Evolutionary conservation across 1,284 basidiomycete genomes (phyloP).

Genomic region (Cutaneotrichosporon sp.): DNA sequence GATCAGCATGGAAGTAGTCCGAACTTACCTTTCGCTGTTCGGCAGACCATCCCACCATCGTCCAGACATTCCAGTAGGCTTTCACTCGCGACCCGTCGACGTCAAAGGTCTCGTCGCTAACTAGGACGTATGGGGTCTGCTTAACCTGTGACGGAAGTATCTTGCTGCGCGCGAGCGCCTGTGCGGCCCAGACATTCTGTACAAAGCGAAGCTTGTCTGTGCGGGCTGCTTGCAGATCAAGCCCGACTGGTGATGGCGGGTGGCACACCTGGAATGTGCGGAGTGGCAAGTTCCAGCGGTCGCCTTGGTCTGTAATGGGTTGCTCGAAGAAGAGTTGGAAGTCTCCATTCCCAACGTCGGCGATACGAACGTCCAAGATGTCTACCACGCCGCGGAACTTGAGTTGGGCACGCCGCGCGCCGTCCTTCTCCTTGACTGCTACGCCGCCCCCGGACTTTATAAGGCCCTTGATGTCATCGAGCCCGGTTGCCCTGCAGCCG

Average conservation of each 20-base stretch:
- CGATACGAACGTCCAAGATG: slow-evolving; percentile 75
- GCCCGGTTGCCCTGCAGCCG: slow-evolving; percentile 71
- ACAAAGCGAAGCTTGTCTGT: slow-evolving; percentile 77
- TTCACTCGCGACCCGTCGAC: slow-evolving; percentile 16
- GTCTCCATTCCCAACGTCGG: slow-evolving; percentile 80
- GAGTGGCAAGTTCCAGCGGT: slow-evolving; percentile 79
- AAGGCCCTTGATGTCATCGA: slow-evolving; percentile 79
- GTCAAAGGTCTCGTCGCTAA: slow-evolving; percentile 60
- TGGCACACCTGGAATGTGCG: slow-evolving; percentile 70
- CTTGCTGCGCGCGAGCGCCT: slow-evolving; percentile 71
- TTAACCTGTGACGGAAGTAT: slow-evolving; percentile 45
- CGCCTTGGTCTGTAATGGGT: slow-evolving; percentile 73
- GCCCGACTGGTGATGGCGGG: slow-evolving; percentile 64
- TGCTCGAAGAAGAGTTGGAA: slow-evolving; percentile 79
- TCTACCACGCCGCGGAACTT: slow-evolving; percentile 83
- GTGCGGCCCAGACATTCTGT: slow-evolving; percentile 78
- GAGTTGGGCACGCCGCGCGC: slow-evolving; percentile 70
- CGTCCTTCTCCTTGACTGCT: slow-evolving; percentile 46
- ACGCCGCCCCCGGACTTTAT: slow-evolving; percentile 58
- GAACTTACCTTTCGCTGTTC: slow-evolving; percentile 57
- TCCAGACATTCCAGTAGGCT: slow-evolving; percentile 25
- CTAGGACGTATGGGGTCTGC: slow-evolving; percentile 57
- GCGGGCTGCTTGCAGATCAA: slow-evolving; percentile 65
- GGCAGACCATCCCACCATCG: slow-evolving; percentile 15
- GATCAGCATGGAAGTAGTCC: neutral